phyloP scores from a whole-genome alignment of 2,329 filamentous ascomycete species.

The Fusarium sp. region DNA sequence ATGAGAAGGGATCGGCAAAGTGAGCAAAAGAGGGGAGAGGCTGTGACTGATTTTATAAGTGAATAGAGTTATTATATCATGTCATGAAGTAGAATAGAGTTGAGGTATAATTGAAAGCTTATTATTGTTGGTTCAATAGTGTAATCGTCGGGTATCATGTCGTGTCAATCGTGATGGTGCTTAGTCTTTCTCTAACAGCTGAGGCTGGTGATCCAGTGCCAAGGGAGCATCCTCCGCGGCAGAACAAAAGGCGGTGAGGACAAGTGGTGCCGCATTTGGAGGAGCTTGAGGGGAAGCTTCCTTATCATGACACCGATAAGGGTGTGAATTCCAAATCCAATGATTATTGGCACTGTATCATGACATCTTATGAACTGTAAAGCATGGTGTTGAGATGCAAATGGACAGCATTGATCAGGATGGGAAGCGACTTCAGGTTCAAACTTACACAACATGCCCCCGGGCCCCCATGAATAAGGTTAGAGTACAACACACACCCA shows the following conservation, averaged over 20 bases:
- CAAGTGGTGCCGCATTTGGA: background rate
- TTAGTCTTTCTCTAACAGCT: slow-evolving; percentile 8
- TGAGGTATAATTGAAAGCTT: slow-evolving; percentile 16
- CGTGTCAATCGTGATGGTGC: slow-evolving; percentile 27
- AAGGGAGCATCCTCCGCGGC: slow-evolving; percentile 13
- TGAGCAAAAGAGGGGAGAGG: background rate
- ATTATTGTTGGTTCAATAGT: slow-evolving; percentile 5
- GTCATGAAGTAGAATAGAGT: slow-evolving; percentile 3
- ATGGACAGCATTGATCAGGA: background rate
- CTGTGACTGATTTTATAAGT: background rate
- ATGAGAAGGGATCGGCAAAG: slow-evolving; percentile 29
- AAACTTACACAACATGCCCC: too few relatives aligned
- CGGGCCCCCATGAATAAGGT: accelerated
- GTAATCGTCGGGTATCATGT: slow-evolving; percentile 32
- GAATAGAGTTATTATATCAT: slow-evolving; percentile 25
- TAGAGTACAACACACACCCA: too few relatives aligned
- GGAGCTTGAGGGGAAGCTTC: background rate
- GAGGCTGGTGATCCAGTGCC: slow-evolving; percentile 27
- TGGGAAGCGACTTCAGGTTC: accelerated
- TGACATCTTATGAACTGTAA: background rate
- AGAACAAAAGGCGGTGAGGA: slow-evolving; percentile 41
- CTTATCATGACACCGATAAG: slow-evolving; percentile 14
- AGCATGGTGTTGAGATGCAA: background rate
- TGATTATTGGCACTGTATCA: slow-evolving; percentile 2
- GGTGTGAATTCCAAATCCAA: slow-evolving; percentile 10